Evolutionary conservation across 176 grass and related monocot genomes (phyloP).

Genomic region (Raddia distichophylla): DNA sequence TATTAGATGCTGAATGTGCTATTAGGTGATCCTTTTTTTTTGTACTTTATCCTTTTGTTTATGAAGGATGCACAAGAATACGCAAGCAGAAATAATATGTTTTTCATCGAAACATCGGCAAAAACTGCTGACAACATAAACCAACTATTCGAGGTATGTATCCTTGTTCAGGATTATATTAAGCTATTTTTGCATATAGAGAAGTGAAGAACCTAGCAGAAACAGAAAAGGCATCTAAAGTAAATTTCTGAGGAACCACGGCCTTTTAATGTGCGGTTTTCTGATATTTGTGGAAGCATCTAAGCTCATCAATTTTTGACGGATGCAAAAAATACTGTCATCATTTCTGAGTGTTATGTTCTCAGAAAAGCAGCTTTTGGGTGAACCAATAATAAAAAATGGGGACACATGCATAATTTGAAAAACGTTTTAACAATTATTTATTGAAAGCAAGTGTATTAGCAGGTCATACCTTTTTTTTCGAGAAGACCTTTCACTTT

Average conservation of each 20-base stretch:
- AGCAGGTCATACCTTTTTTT: background rate
- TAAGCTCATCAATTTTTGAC: conserved; percentile 11
- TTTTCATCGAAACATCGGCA: conserved; percentile 89
- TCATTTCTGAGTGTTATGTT: background rate
- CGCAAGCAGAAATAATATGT: conserved; percentile 69
- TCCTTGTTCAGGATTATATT: background rate
- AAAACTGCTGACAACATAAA: conserved; percentile 87
- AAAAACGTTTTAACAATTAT: background rate
- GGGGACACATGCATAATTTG: background rate
- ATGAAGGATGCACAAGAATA: conserved; percentile 71
- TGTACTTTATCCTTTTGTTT: conserved; percentile 33
- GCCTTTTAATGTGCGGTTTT: background rate
- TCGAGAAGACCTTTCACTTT: background rate
- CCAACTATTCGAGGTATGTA: conserved; percentile 80
- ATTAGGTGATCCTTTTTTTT: conserved; percentile 11
- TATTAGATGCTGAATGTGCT: conserved; percentile 15
- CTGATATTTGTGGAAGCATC: background rate
- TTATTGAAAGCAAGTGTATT: background rate
- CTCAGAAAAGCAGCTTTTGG: background rate
- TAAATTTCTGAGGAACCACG: background rate
- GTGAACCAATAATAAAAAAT: conserved; percentile 1
- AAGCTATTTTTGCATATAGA: conserved; percentile 24
- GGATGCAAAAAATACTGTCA: conserved; percentile 6
- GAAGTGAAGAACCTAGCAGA: background rate
- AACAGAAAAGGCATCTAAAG: conserved; percentile 13